Conservation (phyloP, 2,329 filamentous ascomycete genomes). For the Penicillium sp. region DNA sequence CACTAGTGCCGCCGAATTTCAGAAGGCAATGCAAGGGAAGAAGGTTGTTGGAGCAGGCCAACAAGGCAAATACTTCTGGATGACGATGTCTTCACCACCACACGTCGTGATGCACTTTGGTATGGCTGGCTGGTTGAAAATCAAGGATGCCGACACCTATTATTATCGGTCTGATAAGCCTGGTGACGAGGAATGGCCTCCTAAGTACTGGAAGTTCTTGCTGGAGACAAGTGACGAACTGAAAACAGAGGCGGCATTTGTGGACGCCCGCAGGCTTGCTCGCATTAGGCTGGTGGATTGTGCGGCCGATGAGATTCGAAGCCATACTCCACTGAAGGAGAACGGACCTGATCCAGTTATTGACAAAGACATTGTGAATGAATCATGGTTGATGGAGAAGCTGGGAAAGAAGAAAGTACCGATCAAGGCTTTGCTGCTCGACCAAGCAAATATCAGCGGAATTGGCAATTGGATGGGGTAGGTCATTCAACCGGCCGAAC, state of each 20-base stretch:
- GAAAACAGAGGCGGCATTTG: conserved; percentile 70
- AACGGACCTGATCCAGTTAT: conserved; percentile 92
- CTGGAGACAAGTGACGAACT: conserved; percentile 61
- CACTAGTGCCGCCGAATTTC: conserved; percentile 70
- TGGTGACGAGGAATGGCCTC: conserved; percentile 71
- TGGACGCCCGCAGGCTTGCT: conserved; percentile 74
- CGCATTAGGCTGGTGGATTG: conserved; percentile 80
- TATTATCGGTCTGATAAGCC: conserved; percentile 68
- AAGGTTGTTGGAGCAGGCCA: conserved; percentile 68
- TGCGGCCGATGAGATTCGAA: conserved; percentile 68
- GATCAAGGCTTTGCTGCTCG: conserved; percentile 80
- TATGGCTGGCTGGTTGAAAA: conserved; percentile 78
- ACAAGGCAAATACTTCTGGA: conserved; percentile 97
- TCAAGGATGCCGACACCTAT: conserved; percentile 70
- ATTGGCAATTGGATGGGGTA: conserved; percentile 94
- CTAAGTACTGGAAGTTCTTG: conserved; percentile 83
- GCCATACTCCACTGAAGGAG: conserved; percentile 73
- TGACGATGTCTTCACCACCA: conserved; percentile 72
- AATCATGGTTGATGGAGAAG: conserved; percentile 68
- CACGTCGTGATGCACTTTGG: conserved; percentile 89
- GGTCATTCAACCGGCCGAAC: conserved; percentile 20
- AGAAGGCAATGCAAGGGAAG: conserved; percentile 69
- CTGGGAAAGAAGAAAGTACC: conserved; percentile 75
- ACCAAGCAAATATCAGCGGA: conserved; percentile 84
- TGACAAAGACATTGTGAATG: conserved; percentile 72